Base-by-base conservation (phyloP, 2,329 filamentous ascomycete species). In the Apiospora arundinis region DNA sequence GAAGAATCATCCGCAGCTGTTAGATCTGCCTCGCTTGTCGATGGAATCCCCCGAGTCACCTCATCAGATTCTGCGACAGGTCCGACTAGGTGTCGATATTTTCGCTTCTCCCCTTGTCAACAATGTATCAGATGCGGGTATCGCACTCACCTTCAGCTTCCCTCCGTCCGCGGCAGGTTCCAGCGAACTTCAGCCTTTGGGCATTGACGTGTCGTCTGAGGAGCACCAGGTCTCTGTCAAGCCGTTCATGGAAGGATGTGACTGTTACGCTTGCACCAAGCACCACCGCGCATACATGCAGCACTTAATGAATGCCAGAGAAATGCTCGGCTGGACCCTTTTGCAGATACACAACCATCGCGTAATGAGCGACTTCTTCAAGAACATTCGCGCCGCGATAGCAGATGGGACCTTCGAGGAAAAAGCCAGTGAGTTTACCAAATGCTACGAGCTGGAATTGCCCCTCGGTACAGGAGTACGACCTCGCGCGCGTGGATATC, bases 261-360 rank as follows among this genome's bases (percentile, higher is more conserved):
- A 82, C 68, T 99, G 96, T 85, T 95, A 97, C 80, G 86, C 94
- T 28, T 99, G 96, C 85, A 89, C 86, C 1, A 89, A 88, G 23
- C 95, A 98, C 81, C 94, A 97, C 81, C 87, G 92, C 68, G 95
- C 96, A 0, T 99, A 93, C 81, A 79, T 99, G 46, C 92, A 95
- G 74, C 96, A 99, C 81, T 87, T 98, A 0, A 89, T 99, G 7
- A 87, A 90, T 66, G 95, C 96, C 0, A 97, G 95, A 78, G 96
- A 99, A 82, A 98, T 99, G 96, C 90, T 98, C 5, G 95, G 92
- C 32, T 99, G 96, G 96, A 93, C 92, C 0, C 86, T 99, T 9
- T 86, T 99, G 9, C 95, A 98, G 80, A 88, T 97, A 4, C 96
- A 99, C 83, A 99, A 99, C 80, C 91, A 97, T 80, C 87, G 91